A percentile compares a stretch with the other conserved stretches of the same genome.
Conservation (phyloP, 192 early-diverging fungal genomes). For the Phycomyces nitens region DNA sequence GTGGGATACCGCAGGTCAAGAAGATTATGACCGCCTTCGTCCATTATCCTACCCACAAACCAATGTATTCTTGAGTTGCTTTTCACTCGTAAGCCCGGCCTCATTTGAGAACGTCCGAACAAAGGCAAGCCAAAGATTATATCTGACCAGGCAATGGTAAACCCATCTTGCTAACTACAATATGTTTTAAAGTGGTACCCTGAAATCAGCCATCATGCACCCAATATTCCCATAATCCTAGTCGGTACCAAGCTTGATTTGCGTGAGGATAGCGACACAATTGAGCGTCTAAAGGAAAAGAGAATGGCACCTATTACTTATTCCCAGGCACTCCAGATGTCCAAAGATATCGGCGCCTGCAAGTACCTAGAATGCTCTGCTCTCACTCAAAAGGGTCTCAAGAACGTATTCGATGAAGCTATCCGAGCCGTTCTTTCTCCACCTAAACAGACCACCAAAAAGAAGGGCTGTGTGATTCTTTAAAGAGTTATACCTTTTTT, state of each 20-base stretch:
- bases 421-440: slow-evolving; percentile 80
- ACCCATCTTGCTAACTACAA: too few species aligned
- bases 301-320: slow-evolving; percentile 85
- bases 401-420: slow-evolving; percentile 94
- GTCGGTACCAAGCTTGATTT: slow-evolving; percentile 98
- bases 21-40: slow-evolving; percentile 97
- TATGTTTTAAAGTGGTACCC: slow-evolving; percentile 81
- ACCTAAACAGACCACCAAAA: slow-evolving; percentile 46
- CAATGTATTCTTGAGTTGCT: slow-evolving; percentile 78
- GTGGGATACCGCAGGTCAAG: slow-evolving; percentile 99
- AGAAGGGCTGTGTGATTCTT: slow-evolving; percentile 63
- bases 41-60: slow-evolving; percentile 98
- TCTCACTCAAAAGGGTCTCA: slow-evolving; percentile 93
- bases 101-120: slow-evolving; percentile 30
- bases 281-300: slow-evolving; percentile 85
- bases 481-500: slow-evolving; percentile 22
- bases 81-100: slow-evolving; percentile 29
- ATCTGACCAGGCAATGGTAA: too few species aligned
- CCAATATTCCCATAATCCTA: slow-evolving; percentile 87
- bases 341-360: slow-evolving; percentile 85
- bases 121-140: slow-evolving; percentile 19
- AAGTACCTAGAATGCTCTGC: slow-evolving; percentile 98
- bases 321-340: slow-evolving; percentile 83
- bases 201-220: slow-evolving; percentile 94
- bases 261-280: slow-evolving; percentile 89